A percentile compares a stretch with the other conserved stretches of the same genome.
phyloP scores from a whole-genome alignment of 106 monocot genomes.

The Dioscorea zingiberensis region DNA sequence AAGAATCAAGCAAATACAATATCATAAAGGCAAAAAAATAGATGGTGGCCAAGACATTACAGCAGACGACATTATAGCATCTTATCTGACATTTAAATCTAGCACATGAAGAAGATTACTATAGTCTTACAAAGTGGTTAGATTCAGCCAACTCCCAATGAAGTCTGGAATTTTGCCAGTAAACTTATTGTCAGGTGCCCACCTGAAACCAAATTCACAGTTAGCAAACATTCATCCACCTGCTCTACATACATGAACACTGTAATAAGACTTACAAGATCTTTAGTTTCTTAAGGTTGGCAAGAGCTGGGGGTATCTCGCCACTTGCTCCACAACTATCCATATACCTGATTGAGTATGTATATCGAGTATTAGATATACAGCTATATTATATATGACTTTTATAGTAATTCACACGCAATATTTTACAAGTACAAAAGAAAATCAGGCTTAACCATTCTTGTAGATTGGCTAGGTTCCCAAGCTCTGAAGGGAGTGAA shows the following conservation, averaged over 20 bases:
- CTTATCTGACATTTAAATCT: background rate
- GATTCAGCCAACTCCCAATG: background rate
- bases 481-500: conserved; percentile 22
- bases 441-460: conserved; percentile 10
- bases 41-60: too few relatives aligned
- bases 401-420: background rate
- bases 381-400: too few relatives aligned
- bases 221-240: too few relatives aligned
- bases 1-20: background rate
- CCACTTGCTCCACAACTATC: conserved; percentile 44
- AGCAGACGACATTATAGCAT: background rate
- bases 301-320: conserved; percentile 34
- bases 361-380: background rate
- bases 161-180: background rate
- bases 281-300: conserved; percentile 33
- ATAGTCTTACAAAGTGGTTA: background rate
- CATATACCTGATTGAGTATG: conserved; percentile 32
- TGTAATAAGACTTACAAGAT: conserved; percentile 23
- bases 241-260: background rate
- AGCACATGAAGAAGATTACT: too few relatives aligned
- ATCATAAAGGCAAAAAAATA: background rate
- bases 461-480: conserved; percentile 15
- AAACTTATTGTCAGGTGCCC: background rate
- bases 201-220: background rate
- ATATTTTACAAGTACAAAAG: background rate